Evolutionary conservation across 2,329 filamentous ascomycete genomes (phyloP), one percentile per base, ranked within the genome.

Genomic region (Alternaria sp.): DNA sequence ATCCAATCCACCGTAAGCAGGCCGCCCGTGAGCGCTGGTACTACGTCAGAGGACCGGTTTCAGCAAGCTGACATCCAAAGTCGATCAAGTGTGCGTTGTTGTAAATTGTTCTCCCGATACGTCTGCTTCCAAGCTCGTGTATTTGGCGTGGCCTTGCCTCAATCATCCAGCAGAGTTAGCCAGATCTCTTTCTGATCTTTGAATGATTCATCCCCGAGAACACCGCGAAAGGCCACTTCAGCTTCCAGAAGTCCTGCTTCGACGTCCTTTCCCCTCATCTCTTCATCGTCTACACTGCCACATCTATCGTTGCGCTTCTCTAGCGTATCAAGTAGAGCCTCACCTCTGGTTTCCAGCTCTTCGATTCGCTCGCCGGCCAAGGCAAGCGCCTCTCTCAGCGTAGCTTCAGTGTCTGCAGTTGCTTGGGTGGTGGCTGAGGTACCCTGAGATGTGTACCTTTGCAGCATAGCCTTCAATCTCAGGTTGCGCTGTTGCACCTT

Each of bases 401-500:
- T 26, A 9, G 48, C 21, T 24, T 63, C 54, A 6, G 41, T 60
- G n/a, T 51, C 31, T n/a, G 40, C 28, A 4, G 52, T 29, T 6
- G 49, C 24, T 4, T 31, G 31, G 7, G 33, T 28, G 14, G 28
- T 39, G 28, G 40, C 48, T 1, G 39, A 24, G 5, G 23, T 55
- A 13, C 28, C 37, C n/a, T 37, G 41, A 17, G 44, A 42, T 3
- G 28, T 37, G 23, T 51, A 60, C 13, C 36, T 31, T n/a, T 49
- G 50, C 11, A 67, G 37, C 0, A 39, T 28, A 1, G 60, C 57
- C 42, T 70, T 67, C 11, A 67, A 44, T 13, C 36, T 51, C 17
- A 68, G 40, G 37, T 67, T 68, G 0, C 58, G 60, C 59, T 68
- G 60, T 41, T 54, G 55, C 9, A 67, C 41, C 33, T 65, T 67